Evolutionary conservation across 2,329 filamentous ascomycete genomes (phyloP).

Genomic region (Fonsecaea multimorphosa): DNA sequence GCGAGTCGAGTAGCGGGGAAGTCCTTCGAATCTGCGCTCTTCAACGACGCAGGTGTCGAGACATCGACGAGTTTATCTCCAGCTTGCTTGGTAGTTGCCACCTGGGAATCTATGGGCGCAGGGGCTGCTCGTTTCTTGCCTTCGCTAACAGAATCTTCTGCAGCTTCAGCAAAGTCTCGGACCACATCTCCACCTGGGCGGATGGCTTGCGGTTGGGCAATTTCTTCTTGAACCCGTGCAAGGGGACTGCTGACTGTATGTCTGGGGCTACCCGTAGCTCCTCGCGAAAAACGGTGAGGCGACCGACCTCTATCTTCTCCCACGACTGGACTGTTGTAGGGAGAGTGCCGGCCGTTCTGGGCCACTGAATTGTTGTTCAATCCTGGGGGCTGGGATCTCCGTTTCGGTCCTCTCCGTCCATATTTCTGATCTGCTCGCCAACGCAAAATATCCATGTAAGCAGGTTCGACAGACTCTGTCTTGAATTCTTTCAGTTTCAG

Average conservation of each 20-base stretch:
- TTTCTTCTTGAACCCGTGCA: slow-evolving; percentile 55
- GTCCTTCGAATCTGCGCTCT: slow-evolving; percentile 32
- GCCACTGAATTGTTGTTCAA: slow-evolving; percentile 59
- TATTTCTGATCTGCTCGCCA: slow-evolving; percentile 97
- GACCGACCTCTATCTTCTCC: slow-evolving; percentile 57
- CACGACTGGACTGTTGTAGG: slow-evolving; percentile 54
- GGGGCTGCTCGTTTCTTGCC: slow-evolving; percentile 46
- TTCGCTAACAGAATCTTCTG: slow-evolving; percentile 40
- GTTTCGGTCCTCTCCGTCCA: slow-evolving; percentile 63
- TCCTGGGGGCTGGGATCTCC: slow-evolving; percentile 55
- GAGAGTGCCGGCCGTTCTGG: slow-evolving; percentile 59
- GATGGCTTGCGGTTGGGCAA: slow-evolving; percentile 43
- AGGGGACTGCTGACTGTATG: slow-evolving; percentile 53
- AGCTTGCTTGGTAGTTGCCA: slow-evolving; percentile 32
- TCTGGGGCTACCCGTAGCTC: slow-evolving; percentile 52
- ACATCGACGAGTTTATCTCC: slow-evolving; percentile 37
- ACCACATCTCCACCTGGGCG: slow-evolving; percentile 45
- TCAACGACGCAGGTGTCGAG: slow-evolving; percentile 38
- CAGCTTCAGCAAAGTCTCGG: slow-evolving; percentile 44
- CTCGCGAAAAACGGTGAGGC: slow-evolving; percentile 55
- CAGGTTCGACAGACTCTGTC: slow-evolving; percentile 83
- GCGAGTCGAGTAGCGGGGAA: slow-evolving; percentile 36
- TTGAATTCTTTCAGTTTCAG: slow-evolving; percentile 93
- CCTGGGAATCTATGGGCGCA: slow-evolving; percentile 43
- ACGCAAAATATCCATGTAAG: slow-evolving; percentile 91